Percentiles rank a stretch among this genome's conserved stretches.
Conservation (phyloP, 1,139 yeast species). For the Saccharomycopsis hybrid region DNA sequence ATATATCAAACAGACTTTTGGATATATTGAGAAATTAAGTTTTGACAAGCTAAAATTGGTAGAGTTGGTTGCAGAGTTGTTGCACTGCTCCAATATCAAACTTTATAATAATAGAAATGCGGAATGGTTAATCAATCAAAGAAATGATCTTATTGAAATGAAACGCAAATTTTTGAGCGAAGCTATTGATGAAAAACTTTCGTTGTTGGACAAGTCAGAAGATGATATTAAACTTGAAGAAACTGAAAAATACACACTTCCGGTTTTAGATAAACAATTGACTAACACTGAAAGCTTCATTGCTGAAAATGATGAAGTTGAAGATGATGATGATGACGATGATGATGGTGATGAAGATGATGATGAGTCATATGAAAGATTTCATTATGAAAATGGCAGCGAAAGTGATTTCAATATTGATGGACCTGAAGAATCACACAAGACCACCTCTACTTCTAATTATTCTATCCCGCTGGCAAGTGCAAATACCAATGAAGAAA, state of each 20-base stretch:
- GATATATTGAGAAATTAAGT: constrained; percentile 41
- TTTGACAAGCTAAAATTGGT: constrained; percentile 93
- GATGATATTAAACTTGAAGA: neutral
- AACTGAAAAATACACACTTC: neutral
- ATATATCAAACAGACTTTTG: constrained; percentile 17
- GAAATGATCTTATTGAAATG: constrained; percentile 42
- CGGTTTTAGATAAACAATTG: neutral
- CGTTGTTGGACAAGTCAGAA: neutral
- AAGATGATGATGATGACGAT: constrained; percentile 16
- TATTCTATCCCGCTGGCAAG: too few relatives aligned
- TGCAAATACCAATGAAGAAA: constrained; percentile 1
- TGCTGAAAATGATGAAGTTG: constrained; percentile 1
- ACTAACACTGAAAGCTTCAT: constrained; percentile 1
- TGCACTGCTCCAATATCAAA: constrained; percentile 97
- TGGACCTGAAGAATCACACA: neutral
- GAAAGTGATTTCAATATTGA: constrained; percentile 14
- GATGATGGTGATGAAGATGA: constrained; percentile 23
- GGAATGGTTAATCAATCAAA: constrained; percentile 63
- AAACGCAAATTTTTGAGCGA: constrained; percentile 8
- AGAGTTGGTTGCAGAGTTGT: constrained; percentile 86
- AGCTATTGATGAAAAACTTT: constrained; percentile 17
- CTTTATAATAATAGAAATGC: constrained; percentile 82
- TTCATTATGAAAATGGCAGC: constrained; percentile 16
- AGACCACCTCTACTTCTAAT: neutral
- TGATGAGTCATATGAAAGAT: constrained; percentile 23